A percentile compares a stretch with the other conserved stretches of the same genome.
Conservation (phyloP, 257 asterid genomes). For the Solanum tarijense region DNA sequence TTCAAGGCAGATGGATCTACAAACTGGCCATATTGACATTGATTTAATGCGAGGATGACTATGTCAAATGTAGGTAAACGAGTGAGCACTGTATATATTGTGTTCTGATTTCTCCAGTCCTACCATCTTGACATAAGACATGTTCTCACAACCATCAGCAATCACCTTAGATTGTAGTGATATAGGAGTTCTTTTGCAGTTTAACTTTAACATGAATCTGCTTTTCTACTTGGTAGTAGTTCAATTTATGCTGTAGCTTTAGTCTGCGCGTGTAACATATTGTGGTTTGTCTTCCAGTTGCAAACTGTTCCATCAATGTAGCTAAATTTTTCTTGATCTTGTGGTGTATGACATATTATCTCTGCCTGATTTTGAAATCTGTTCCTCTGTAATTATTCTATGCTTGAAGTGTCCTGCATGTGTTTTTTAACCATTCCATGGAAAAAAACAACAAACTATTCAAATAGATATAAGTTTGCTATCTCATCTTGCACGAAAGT, state of each 20-base stretch:
- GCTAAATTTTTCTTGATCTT: constrained; percentile 1
- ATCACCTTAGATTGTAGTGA: constrained; percentile 5
- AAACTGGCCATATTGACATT: constrained; percentile 27
- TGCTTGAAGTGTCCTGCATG: neutral
- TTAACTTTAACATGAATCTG: constrained; percentile 8
- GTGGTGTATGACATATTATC: neutral
- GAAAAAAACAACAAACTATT: neutral
- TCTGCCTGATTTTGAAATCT: neutral
- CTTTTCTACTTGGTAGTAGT: neutral
- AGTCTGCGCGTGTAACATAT: neutral
- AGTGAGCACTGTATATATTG: constrained; percentile 12
- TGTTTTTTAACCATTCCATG: neutral
- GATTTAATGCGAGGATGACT: constrained; percentile 29
- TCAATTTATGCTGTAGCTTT: neutral
- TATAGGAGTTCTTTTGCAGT: constrained; percentile 4
- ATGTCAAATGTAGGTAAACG: constrained; percentile 14
- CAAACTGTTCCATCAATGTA: constrained; percentile 5
- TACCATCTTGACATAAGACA: neutral
- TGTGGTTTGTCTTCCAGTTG: neutral
- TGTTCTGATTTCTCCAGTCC: constrained; percentile 18
- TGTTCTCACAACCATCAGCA: neutral
- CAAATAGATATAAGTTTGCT: neutral
- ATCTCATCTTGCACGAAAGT: neutral
- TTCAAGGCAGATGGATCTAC: constrained; percentile 28
- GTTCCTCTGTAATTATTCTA: neutral